A percentile compares a stretch with the other conserved stretches of the same genome.
Evolutionary conservation across 768 basidiomycete species (phyloP).

Genomic region (Lactarius tabidus): DNA sequence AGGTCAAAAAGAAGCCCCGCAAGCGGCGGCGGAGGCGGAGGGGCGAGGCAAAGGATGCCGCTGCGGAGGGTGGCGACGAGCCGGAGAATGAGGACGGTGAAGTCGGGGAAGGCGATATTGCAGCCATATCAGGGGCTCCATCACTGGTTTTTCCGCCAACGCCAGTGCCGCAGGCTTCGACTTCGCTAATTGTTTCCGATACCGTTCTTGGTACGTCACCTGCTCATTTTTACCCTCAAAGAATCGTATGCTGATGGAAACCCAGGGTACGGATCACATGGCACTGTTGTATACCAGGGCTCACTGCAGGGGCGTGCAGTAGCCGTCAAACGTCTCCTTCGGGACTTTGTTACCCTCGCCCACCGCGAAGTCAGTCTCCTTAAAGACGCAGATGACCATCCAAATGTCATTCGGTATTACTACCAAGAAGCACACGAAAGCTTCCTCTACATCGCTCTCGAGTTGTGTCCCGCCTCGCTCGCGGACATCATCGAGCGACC

Average conservation of each 20-base stretch:
- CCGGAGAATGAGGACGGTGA: constrained; percentile 24
- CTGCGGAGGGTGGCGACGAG: constrained; percentile 28
- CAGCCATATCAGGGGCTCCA: constrained; percentile 16
- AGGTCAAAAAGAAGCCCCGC: constrained; percentile 34
- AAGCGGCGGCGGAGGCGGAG: constrained; percentile 24
- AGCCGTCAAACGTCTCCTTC: constrained; percentile 94
- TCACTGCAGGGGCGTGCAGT: constrained; percentile 96
- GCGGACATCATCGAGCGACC: constrained; percentile 84
- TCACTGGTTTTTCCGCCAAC: constrained; percentile 28
- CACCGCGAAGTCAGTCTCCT: constrained; percentile 90
- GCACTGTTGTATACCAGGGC: constrained; percentile 92
- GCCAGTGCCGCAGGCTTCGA: constrained; percentile 26
- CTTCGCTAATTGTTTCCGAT: constrained; percentile 70
- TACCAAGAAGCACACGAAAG: constrained; percentile 92
- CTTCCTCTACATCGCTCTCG: constrained; percentile 97
- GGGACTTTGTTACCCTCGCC: constrained; percentile 93
- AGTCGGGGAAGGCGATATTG: constrained; percentile 19
- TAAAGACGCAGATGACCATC: constrained; percentile 96
- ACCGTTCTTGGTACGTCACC: constrained; percentile 59
- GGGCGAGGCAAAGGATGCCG: constrained; percentile 18
- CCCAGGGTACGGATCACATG: constrained; percentile 90
- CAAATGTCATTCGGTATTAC: constrained; percentile 97
- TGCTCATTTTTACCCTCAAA: background rate
- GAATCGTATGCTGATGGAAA: constrained; percentile 12
- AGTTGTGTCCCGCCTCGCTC: constrained; percentile 87